Evolutionary conservation across 129 eudicot species (phyloP).

Genomic region (Dittrichia graveolens): DNA sequence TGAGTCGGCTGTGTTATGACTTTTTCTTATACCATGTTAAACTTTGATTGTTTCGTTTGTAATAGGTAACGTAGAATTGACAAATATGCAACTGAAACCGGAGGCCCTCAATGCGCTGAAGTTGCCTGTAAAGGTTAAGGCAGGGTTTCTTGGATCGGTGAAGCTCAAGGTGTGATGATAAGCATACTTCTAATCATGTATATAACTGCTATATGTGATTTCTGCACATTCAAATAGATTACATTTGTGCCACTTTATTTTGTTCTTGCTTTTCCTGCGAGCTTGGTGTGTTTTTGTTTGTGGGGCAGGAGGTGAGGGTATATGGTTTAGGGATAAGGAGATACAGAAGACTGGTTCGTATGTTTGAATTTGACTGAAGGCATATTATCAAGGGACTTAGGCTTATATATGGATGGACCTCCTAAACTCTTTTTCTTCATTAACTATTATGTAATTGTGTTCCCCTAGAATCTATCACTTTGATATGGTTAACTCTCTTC

Average conservation of each 20-base stretch:
- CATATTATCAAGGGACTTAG: neutral
- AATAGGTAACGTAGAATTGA: conserved; percentile 92
- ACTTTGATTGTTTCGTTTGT: conserved; percentile 26
- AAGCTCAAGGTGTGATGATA: conserved; percentile 76
- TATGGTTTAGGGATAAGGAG: conserved; percentile 19
- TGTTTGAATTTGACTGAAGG: neutral
- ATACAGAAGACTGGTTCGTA: conserved; percentile 2
- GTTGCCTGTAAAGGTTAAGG: conserved; percentile 95
- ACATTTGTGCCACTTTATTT: conserved; percentile 5
- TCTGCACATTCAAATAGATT: neutral
- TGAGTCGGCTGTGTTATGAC: conserved; percentile 1
- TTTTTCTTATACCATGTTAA: neutral
- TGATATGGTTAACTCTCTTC: conserved; percentile 18
- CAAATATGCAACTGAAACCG: conserved; percentile 97
- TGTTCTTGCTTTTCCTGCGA: neutral
- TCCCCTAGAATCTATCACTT: conserved; percentile 14
- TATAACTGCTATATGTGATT: neutral
- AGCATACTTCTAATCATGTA: conserved; percentile 12
- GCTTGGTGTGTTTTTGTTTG: neutral
- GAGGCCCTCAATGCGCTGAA: conserved; percentile 96
- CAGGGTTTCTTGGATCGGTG: conserved; percentile 99
- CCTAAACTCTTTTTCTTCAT: neutral
- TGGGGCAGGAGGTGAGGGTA: neutral
- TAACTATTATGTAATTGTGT: neutral
- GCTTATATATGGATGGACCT: conserved; percentile 20